A percentile compares a stretch with the other conserved stretches of the same genome.
phyloP scores from a whole-genome alignment of 2,329 filamentous ascomycete genomes.

The Microdochium paspali region DNA sequence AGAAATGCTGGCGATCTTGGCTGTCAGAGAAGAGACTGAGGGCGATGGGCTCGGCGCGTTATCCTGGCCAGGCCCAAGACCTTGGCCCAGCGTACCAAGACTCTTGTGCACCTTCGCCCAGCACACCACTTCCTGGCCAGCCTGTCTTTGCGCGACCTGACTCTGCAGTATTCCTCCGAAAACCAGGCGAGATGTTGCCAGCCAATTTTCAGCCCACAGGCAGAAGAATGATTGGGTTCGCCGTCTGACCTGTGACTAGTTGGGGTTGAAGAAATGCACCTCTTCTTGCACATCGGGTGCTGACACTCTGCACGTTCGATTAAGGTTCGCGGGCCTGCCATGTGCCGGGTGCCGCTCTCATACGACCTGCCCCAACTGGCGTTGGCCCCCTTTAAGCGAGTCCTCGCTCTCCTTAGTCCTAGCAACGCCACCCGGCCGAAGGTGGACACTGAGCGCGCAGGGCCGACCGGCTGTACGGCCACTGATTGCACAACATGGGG shows the following conservation, averaged over 20 bases:
- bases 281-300: no score
- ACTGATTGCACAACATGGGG: no score
- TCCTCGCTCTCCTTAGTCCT: no score
- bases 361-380: background rate
- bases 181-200: no score
- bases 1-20: background rate
- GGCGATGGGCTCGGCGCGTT: background rate
- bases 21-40: no score
- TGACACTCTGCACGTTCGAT: background rate
- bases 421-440: background rate
- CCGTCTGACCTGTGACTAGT: background rate
- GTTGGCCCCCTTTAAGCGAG: background rate
- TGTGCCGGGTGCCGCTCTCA: background rate
- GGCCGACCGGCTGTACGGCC: background rate
- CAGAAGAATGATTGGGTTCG: no score
- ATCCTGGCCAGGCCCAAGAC: background rate
- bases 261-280: no score
- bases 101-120: background rate
- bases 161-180: background rate
- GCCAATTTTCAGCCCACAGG: no score
- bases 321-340: background rate
- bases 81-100: background rate
- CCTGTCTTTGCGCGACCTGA: background rate
- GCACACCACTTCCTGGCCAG: background rate
- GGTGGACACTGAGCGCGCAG: background rate